Evolutionary conservation across 2,329 filamentous ascomycete genomes (phyloP).

Genomic region (Exophiala aquamarina): DNA sequence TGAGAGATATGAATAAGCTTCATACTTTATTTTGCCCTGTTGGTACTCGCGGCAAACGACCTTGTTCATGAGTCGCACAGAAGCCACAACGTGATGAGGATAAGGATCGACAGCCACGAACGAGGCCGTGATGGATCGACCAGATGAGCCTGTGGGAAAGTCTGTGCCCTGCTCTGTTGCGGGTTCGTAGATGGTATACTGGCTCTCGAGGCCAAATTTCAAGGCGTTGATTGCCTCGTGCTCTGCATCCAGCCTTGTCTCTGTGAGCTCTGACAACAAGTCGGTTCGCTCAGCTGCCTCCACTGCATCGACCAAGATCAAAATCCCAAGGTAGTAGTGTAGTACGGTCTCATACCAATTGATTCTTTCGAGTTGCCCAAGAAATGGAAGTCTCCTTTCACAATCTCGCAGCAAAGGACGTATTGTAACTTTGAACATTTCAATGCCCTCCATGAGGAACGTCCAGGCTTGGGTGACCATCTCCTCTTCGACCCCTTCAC

Average conservation of each 20-base stretch:
- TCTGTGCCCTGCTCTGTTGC: neutral
- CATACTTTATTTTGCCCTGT: slow-evolving; percentile 28
- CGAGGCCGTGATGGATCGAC: slow-evolving; percentile 21
- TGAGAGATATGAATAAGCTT: slow-evolving; percentile 28
- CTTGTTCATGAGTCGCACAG: slow-evolving; percentile 31
- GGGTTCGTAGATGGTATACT: slow-evolving; percentile 25
- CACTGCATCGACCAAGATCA: slow-evolving; percentile 32
- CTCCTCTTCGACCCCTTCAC: slow-evolving; percentile 33
- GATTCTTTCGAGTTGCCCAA: slow-evolving; percentile 32
- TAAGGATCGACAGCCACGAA: slow-evolving; percentile 34
- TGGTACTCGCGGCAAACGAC: slow-evolving; percentile 30
- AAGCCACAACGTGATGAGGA: slow-evolving; percentile 34
- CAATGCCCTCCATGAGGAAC: slow-evolving; percentile 29
- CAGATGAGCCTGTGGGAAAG: neutral
- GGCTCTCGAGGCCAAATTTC: slow-evolving; percentile 31
- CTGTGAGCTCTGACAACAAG: slow-evolving; percentile 27
- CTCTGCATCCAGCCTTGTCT: slow-evolving; percentile 29
- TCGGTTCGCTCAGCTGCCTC: slow-evolving; percentile 30
- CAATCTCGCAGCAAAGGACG: slow-evolving; percentile 30
- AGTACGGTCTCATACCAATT: slow-evolving; percentile 36
- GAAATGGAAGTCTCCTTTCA: slow-evolving; percentile 32
- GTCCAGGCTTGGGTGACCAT: slow-evolving; percentile 30
- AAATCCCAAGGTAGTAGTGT: slow-evolving; percentile 32
- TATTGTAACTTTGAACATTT: slow-evolving; percentile 32
- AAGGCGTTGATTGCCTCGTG: slow-evolving; percentile 30